A percentile compares a stretch with the other conserved stretches of the same genome.
phyloP scores from a whole-genome alignment of 2,329 filamentous ascomycete genomes.

The Didymella segeticola region DNA sequence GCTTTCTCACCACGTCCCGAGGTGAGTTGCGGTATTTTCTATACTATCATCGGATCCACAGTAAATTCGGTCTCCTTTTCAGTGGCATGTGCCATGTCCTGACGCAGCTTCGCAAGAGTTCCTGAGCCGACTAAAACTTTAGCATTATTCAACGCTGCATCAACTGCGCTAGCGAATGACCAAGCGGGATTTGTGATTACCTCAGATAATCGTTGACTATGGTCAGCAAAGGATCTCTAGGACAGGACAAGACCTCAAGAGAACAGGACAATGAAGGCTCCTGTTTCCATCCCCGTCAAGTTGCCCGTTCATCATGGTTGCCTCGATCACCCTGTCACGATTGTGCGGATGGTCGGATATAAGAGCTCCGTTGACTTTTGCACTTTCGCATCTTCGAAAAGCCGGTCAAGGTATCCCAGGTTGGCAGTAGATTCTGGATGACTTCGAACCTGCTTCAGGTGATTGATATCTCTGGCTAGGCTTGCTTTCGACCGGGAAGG shows the following conservation, averaged over 20 bases:
- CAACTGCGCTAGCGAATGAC: conserved; percentile 2
- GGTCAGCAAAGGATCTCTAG: not conserved
- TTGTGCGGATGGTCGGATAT: not conserved
- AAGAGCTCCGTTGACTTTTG: not conserved
- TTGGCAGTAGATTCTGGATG: not conserved
- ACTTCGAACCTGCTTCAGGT: too few species aligned
- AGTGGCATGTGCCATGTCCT: not conserved
- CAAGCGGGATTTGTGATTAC: not conserved
- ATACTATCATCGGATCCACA: not conserved
- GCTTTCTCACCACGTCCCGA: conserved; percentile 3
- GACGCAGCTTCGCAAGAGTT: not conserved
- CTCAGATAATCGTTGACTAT: not conserved
- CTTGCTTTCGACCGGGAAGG: too few species aligned
- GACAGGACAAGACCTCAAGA: not conserved
- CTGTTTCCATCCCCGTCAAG: not conserved
- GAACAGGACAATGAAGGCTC: not conserved
- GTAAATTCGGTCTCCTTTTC: not conserved
- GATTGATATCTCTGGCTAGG: not conserved
- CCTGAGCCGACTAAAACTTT: not conserved
- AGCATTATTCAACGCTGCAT: not conserved
- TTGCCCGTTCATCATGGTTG: too few species aligned
- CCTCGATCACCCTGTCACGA: not conserved
- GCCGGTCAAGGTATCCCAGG: not conserved
- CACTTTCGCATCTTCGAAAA: not conserved
- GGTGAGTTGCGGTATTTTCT: conserved; percentile 7